Evolutionary conservation across 73 alveolate genomes (phyloP).

Genomic region (Effrenium voratum): DNA sequence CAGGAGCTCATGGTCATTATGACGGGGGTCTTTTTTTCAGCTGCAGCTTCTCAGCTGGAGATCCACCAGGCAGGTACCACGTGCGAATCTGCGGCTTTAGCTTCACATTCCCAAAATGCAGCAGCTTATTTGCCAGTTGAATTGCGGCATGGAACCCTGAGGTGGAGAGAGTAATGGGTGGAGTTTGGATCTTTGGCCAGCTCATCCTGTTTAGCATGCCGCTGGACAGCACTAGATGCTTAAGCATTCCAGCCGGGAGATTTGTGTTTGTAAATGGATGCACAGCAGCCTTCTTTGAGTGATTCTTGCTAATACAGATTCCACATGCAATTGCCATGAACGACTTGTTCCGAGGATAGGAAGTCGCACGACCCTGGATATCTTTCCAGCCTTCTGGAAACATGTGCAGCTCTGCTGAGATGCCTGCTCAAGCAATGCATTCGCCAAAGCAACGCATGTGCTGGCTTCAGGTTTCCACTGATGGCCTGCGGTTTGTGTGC

Average conservation of each 20-base stretch:
- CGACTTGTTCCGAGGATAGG: constrained; percentile 31
- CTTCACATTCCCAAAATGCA: not conserved
- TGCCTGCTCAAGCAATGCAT: not conserved
- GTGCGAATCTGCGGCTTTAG: not conserved
- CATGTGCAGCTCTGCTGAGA: constrained; percentile 54
- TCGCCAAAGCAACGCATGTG: not conserved
- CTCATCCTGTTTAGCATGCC: constrained; percentile 74
- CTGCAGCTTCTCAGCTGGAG: constrained; percentile 47
- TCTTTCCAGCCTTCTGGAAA: constrained; percentile 72
- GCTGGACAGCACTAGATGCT: constrained; percentile 3
- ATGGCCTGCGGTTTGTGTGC: constrained; percentile 73
- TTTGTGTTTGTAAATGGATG: not conserved
- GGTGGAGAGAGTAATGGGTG: constrained; percentile 92
- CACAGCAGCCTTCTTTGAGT: not conserved
- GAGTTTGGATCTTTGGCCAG: constrained; percentile 88
- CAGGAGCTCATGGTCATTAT: constrained; percentile 90
- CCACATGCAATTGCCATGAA: not conserved
- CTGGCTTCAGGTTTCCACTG: constrained; percentile 56
- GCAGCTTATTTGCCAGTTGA: not conserved
- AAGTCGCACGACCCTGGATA: constrained; percentile 89
- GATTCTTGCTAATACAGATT: not conserved
- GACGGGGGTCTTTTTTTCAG: constrained; percentile 87
- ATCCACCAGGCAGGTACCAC: constrained; percentile 17
- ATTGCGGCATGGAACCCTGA: not conserved
- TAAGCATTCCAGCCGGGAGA: not conserved